Conservation (phyloP, 352 stramenopile species). For the Globisporangium cylindrosporum region DNA sequence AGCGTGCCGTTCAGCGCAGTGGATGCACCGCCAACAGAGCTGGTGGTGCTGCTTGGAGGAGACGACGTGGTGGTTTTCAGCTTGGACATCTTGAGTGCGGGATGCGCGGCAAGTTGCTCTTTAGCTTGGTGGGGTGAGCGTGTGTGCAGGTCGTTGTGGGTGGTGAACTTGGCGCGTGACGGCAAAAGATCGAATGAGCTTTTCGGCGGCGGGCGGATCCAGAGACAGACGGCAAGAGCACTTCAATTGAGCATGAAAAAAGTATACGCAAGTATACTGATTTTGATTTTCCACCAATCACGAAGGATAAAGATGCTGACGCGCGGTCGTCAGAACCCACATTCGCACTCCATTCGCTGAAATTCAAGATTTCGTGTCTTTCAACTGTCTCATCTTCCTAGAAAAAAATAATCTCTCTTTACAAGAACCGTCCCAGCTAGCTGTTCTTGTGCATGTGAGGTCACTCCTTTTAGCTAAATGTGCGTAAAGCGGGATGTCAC, state of each 20-base stretch:
- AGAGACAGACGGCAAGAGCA: slow-evolving; percentile 12
- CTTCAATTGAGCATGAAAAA: slow-evolving; percentile 10
- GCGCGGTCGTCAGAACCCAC: slow-evolving; percentile 1
- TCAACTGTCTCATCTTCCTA: slow-evolving; percentile 2
- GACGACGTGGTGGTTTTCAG: slow-evolving; percentile 9
- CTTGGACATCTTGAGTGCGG: slow-evolving; percentile 2
- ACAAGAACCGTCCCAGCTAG: background rate
- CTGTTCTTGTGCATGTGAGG: slow-evolving; percentile 8
- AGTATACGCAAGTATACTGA: background rate
- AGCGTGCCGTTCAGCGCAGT: slow-evolving; percentile 53
- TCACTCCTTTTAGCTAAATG: slow-evolving; percentile 13
- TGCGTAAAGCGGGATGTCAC: slow-evolving; percentile 4
- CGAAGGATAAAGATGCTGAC: background rate
- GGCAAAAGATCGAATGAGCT: slow-evolving; percentile 16
- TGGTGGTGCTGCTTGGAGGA: background rate
- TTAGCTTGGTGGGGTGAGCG: background rate
- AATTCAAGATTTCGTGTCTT: background rate
- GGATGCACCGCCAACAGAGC: background rate
- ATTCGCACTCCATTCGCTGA: slow-evolving; percentile 14
- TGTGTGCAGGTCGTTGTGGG: background rate
- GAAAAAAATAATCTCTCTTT: slow-evolving; percentile 7
- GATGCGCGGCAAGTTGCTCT: background rate
- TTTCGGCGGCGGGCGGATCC: slow-evolving; percentile 2
- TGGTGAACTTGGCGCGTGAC: slow-evolving; percentile 6
- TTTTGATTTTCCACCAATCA: background rate